A percentile compares a stretch with the other conserved stretches of the same genome.
Evolutionary conservation across 345 rosid species (phyloP).

Genomic region (Syzygium oleosum): DNA sequence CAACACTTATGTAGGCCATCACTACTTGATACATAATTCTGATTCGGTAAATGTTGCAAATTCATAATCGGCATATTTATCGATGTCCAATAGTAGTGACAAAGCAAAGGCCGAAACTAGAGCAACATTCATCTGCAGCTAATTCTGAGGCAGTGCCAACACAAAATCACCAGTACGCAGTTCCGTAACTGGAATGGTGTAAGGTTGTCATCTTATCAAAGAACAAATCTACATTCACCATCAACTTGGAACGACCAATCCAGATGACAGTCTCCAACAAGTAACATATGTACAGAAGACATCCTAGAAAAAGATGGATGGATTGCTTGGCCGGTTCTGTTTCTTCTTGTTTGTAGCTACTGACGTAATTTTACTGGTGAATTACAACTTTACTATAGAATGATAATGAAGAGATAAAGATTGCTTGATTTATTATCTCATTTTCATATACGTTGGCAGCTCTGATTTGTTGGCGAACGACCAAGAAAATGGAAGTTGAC

Average conservation of each 20-base stretch:
- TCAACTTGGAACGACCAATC: neutral
- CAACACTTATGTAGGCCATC: neutral
- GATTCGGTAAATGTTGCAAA: neutral
- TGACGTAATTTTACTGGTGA: neutral
- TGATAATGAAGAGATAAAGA: neutral
- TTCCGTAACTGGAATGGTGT: neutral
- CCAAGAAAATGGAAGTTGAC: neutral
- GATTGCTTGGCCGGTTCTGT: neutral
- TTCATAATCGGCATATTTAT: neutral
- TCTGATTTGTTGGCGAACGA: neutral
- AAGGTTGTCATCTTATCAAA: neutral
- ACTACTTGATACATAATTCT: neutral
- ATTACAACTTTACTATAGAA: neutral
- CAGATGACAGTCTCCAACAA: neutral
- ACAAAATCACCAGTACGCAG: fast-evolving
- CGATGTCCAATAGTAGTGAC: neutral
- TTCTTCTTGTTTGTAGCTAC: neutral
- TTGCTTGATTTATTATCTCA: neutral
- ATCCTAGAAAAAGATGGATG: neutral
- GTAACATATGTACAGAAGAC: neutral
- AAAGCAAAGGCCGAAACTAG: neutral
- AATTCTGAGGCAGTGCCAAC: neutral
- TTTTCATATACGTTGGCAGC: neutral
- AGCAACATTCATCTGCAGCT: neutral
- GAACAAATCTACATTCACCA: neutral